Percentiles rank a stretch among this genome's conserved stretches.
These are phyloP conservation scores for Leccinum longicurvipes DNA, from an alignment of 768 basidiomycete species.

Conservation along the genomic window DNA sequence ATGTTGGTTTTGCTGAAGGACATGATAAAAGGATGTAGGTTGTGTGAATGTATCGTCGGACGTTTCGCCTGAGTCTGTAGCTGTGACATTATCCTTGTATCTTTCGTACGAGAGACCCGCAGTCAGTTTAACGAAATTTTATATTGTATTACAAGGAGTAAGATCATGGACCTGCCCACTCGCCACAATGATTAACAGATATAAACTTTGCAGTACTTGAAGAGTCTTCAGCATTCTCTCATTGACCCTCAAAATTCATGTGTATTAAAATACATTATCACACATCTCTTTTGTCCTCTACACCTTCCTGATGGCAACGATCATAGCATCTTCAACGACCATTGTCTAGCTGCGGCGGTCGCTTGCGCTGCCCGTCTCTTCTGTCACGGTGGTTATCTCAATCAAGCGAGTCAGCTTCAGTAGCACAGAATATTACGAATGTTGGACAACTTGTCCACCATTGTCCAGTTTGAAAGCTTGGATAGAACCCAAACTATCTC, in stretches of 20 bases:
- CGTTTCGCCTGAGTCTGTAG: not conserved
- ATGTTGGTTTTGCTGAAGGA: not conserved
- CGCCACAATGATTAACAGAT: not conserved
- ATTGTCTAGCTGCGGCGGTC: constrained; percentile 23
- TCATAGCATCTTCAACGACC: constrained; percentile 16
- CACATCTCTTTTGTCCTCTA: constrained; percentile 42
- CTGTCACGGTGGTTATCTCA: not conserved
- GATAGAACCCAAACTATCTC: constrained; percentile 5
- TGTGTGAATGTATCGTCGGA: not conserved
- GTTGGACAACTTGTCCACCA: not conserved
- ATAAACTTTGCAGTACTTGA: not conserved
- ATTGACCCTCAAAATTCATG: not conserved
- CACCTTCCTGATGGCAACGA: constrained; percentile 35
- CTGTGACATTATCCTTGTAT: too few species aligned
- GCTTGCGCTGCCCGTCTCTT: constrained; percentile 18
- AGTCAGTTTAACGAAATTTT: too few species aligned
- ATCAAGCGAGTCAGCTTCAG: not conserved
- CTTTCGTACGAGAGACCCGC: too few species aligned
- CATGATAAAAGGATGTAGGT: not conserved
- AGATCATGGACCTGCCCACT: too few species aligned
- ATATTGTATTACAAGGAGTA: too few species aligned
- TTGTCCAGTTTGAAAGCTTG: constrained; percentile 10
- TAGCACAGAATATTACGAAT: not conserved
- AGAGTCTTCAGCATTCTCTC: not conserved
- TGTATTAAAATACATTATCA: constrained; percentile 27